A percentile compares a stretch with the other conserved stretches of the same genome.
Evolutionary conservation across 2,329 filamentous ascomycete genomes (phyloP).

Genomic region (Bisporella sp.): DNA sequence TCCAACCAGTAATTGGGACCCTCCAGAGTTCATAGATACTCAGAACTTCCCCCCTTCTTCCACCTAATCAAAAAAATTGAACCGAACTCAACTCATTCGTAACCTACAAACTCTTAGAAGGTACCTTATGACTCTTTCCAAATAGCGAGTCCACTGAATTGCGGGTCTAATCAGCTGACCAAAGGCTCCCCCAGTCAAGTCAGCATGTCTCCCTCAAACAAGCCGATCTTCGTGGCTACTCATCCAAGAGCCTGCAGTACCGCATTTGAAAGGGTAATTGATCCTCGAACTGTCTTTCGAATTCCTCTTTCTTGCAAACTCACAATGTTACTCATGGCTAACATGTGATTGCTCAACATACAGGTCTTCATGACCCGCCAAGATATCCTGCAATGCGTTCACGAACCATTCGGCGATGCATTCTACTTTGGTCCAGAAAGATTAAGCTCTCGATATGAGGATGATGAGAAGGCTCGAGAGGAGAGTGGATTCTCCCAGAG

Average conservation of each 20-base stretch:
- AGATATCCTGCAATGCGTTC: slow-evolving; percentile 73
- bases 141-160: too few species aligned
- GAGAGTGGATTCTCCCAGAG: slow-evolving; percentile 60
- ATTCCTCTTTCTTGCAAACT: not conserved
- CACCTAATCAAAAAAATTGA: too few species aligned
- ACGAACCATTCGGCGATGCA: slow-evolving; percentile 95
- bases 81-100: too few species aligned
- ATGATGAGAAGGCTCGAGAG: slow-evolving; percentile 50
- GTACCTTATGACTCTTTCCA: not conserved
- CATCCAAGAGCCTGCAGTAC: slow-evolving; percentile 94
- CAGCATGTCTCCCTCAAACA: slow-evolving; percentile 37
- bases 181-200: too few species aligned
- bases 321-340: not conserved
- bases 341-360: slow-evolving; percentile 5
- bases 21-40: too few species aligned
- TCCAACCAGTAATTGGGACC: too few species aligned
- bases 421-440: slow-evolving; percentile 95
- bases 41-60: too few species aligned
- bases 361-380: slow-evolving; percentile 95
- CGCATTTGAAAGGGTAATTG: slow-evolving; percentile 80
- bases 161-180: too few species aligned
- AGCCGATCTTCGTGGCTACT: slow-evolving; percentile 85
- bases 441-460: slow-evolving; percentile 69
- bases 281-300: not conserved
- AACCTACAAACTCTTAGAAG: not conserved